Percentiles rank a stretch among this genome's conserved stretches.
Evolutionary conservation across 495 filamentous ascomycete species (phyloP).

Genomic region (Talaromyces adpressus): DNA sequence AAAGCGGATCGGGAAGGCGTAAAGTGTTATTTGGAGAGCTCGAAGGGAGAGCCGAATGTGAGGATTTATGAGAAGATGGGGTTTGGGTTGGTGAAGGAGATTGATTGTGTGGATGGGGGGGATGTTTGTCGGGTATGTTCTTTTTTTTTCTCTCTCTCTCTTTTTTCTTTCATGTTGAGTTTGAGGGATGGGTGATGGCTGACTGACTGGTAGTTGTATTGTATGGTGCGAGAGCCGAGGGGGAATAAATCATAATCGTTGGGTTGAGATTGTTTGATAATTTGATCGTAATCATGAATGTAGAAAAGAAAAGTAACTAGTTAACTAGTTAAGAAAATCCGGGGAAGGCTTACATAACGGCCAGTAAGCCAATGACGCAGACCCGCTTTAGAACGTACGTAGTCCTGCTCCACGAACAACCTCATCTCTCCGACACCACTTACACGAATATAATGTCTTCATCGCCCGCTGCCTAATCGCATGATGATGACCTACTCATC

Average conservation of each 20-base stretch:
- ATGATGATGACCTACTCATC: neutral
- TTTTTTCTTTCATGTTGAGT: slow-evolving; percentile 7
- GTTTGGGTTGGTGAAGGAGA: slow-evolving; percentile 52
- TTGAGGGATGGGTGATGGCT: slow-evolving; percentile 10
- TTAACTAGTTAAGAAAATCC: too few species aligned
- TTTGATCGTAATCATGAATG: too few species aligned
- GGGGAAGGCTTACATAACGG: neutral
- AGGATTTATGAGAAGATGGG: slow-evolving; percentile 58
- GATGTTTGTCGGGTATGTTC: slow-evolving; percentile 31
- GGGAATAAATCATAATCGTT: slow-evolving; percentile 6
- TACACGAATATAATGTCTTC: neutral
- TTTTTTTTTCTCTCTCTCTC: neutral
- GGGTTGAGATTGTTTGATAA: neutral
- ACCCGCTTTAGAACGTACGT: neutral
- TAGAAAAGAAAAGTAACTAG: too few species aligned
- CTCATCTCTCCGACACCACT: neutral
- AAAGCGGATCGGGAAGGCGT: slow-evolving; percentile 49
- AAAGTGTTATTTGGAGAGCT: slow-evolving; percentile 58
- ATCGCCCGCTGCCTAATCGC: neutral
- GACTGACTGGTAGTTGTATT: slow-evolving; percentile 26
- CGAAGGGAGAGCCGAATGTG: slow-evolving; percentile 53
- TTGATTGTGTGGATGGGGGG: slow-evolving; percentile 52
- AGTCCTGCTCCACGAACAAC: neutral
- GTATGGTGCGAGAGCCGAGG: slow-evolving; percentile 26
- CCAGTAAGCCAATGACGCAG: neutral